These are phyloP conservation scores for Fusarium goolgardi DNA, from an alignment of 2,329 filamentous ascomycete genomes.

Conservation along the genomic window DNA sequence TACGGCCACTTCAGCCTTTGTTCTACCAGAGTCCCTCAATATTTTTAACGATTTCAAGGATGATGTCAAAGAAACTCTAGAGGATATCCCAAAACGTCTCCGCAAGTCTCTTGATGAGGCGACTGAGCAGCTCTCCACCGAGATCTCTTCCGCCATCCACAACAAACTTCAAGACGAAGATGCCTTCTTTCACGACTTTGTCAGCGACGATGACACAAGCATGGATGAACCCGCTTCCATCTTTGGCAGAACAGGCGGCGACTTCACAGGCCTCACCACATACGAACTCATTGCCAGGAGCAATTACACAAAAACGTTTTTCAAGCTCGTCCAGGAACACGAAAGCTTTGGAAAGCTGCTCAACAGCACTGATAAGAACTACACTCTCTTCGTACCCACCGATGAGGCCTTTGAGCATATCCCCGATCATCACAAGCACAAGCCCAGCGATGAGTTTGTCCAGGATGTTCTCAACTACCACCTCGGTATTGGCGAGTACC, in stretches of 20 bases:
- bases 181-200: background rate
- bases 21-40: constrained; percentile 29
- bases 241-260: constrained; percentile 33
- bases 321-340: constrained; percentile 78
- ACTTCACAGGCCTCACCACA: constrained; percentile 75
- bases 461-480: constrained; percentile 81
- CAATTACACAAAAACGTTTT: constrained; percentile 82
- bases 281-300: constrained; percentile 82
- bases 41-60: constrained; percentile 18
- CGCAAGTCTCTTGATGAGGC: constrained; percentile 27
- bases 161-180: constrained; percentile 25
- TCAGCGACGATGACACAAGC: background rate
- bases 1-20: constrained; percentile 39
- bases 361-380: constrained; percentile 78
- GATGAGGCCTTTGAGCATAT: constrained; percentile 78
- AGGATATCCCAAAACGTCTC: constrained; percentile 19
- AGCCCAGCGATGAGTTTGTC: constrained; percentile 77
- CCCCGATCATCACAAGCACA: constrained; percentile 58
- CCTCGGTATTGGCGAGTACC: constrained; percentile 74
- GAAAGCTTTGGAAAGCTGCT: constrained; percentile 77
- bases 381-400: constrained; percentile 84
- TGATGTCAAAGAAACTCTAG: constrained; percentile 16
- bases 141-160: constrained; percentile 28
- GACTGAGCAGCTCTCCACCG: constrained; percentile 27
- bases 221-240: background rate